Evolutionary conservation across 768 basidiomycete species (phyloP), one percentile per base, ranked within the genome.

Genomic region (Boletus reticuloceps): DNA sequence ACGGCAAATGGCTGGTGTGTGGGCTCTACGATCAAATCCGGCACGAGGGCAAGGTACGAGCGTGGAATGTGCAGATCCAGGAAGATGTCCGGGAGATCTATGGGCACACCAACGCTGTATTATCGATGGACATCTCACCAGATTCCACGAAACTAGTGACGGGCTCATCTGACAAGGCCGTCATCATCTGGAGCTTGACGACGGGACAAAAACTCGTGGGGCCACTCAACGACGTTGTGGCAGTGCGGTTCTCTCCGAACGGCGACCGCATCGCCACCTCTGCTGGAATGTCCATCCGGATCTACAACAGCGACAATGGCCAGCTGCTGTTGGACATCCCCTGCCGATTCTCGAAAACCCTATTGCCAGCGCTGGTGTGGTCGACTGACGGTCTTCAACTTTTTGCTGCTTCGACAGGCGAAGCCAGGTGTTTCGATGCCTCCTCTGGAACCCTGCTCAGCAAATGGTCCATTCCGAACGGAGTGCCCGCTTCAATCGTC

Each of bases 201-300:
- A 43, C 42, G 2, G 43, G 51, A n/a, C 2, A 52, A 5, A 9
- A 12, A 6, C 42, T 44, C 1, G 17, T 45, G 1, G 43, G 43
- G 2, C 51, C 51, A 1, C 29, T 53, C 3, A 2, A 44, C 5
- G 47, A 49, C 27, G 45, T 51, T 19, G 41, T 52, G 12, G 50
- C 29, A 2, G 41, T 51, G n/a, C 32, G 36, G 6, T 56, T 56
- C 7, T 48, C 55, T 19, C 41, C 55, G 0, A 19, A 14, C 12
- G 55, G 55, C 5, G 34, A 47, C 36, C 41, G 51, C 14, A 19
- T 56, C 17, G 55, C 51, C 32, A 43, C 47, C 2, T 40, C 34
- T 5, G 34, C 41, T 2, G 39, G 20, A 5, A 47, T 54, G 36
- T 44, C 47, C 6, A 39, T 57, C 27, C 25, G n/a, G 6, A 49